Evolutionary conservation across 495 filamentous ascomycete species (phyloP), one percentile per base, ranked within the genome.

Genomic region (Xylaria telfairii): DNA sequence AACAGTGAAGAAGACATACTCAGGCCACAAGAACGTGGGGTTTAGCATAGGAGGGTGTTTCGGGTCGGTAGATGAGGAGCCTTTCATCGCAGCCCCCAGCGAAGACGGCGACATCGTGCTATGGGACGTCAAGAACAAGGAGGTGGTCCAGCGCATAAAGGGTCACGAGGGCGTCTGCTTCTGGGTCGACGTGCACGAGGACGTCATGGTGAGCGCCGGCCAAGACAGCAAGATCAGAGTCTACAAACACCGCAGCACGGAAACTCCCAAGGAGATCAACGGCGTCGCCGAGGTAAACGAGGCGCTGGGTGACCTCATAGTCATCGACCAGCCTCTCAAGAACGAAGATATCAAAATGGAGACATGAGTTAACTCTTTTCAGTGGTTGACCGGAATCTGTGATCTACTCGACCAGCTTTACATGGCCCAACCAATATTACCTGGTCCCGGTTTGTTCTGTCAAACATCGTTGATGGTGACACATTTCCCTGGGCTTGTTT

Each of bases 1-100:
- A 3, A 77, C 81, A 7, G 93, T 93, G 74, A 90, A 97, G 70
- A 99, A 98, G 86, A 99, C 96, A 28, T 99, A 98, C 84, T 93
- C 97, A 80, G 96, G 96, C 9, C 96, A 98, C 79, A 81, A 85
- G 64, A 98, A 98, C 78, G 85, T 87, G 72, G 92, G 91, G 65
- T 97, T 90, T 82, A 94, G 93, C 70, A 83, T 98, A 32, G 87
- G 87, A 30, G 93, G 95, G 6, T 88, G 90, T 30, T 98, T 97
- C 81, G 94, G 93, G 34, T 78, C 86, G 19, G 89, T 94, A 69
- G 79, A 86, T 39, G 82, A 77, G 12, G 60, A 70, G 51, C 80
- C 88, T 17, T 96, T 95, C 74, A 88, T 92, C 7, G 92, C 92
- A 1, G 92, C 89, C 57, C 93, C 95, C 0, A 96, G 92, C 78